These are phyloP conservation scores for Pythium brachiatum DNA, from an alignment of 352 stramenopile genomes.

Conservation along the genomic window DNA sequence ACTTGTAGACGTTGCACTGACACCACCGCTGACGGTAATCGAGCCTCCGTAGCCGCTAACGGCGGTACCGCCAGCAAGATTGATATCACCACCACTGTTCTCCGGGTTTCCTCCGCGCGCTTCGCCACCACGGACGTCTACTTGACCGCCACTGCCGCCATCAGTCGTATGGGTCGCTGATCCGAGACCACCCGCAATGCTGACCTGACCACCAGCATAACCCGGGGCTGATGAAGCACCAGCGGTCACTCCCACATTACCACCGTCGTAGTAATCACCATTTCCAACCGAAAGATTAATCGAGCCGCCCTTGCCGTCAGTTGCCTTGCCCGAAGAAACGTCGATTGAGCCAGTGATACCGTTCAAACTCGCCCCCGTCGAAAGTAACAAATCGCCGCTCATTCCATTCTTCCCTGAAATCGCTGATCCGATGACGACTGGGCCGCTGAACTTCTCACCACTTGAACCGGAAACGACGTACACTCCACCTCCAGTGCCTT, in stretches of 20 bases:
- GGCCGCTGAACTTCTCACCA: slow-evolving; percentile 45
- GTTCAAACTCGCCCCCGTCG: slow-evolving; percentile 24
- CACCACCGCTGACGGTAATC: slow-evolving; percentile 43
- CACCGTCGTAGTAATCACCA: slow-evolving; percentile 57
- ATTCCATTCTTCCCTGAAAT: slow-evolving; percentile 46
- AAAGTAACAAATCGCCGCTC: slow-evolving; percentile 53
- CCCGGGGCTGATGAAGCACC: slow-evolving; percentile 57
- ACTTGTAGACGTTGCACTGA: slow-evolving; percentile 51
- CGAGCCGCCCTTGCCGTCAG: slow-evolving; percentile 55
- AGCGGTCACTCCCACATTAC: slow-evolving; percentile 53
- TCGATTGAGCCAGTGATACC: slow-evolving; percentile 39
- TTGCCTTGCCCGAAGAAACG: slow-evolving; percentile 44
- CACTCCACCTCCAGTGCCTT: slow-evolving; percentile 51
- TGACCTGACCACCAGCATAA: slow-evolving; percentile 48
- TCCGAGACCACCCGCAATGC: slow-evolving; percentile 43
- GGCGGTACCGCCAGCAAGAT: slow-evolving; percentile 64
- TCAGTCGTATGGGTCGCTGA: slow-evolving; percentile 81
- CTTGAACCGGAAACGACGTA: slow-evolving; percentile 49
- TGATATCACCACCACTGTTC: slow-evolving; percentile 88
- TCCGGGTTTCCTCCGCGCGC: slow-evolving; percentile 81
- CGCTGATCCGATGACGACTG: slow-evolving; percentile 47
- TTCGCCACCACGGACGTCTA: slow-evolving; percentile 84
- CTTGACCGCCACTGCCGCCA: slow-evolving; percentile 87
- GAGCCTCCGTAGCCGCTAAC: slow-evolving; percentile 68
- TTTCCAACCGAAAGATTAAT: slow-evolving; percentile 55